A percentile compares a stretch with the other conserved stretches of the same genome.
Evolutionary conservation across 83 land plant species (phyloP).

Genomic region (Picea abies): DNA sequence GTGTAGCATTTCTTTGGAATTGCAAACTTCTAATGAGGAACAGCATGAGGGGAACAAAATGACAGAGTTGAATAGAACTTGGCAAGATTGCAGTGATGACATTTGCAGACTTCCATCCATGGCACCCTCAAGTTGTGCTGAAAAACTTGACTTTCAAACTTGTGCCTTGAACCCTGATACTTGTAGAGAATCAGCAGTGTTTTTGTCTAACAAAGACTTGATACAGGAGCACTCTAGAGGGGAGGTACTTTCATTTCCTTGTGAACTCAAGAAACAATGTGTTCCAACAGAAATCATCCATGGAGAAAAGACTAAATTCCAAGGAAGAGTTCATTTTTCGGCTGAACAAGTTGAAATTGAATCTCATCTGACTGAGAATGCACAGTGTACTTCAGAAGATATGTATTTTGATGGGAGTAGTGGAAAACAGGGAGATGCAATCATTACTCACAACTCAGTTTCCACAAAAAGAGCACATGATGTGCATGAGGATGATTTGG

Average conservation of each 20-base stretch:
- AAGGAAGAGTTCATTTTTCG: neutral
- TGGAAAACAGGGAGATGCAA: neutral
- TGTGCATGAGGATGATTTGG: neutral
- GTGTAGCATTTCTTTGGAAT: neutral
- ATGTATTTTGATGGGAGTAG: neutral
- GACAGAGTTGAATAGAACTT: neutral
- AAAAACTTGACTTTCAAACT: neutral
- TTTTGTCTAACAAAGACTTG: neutral
- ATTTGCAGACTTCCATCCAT: neutral
- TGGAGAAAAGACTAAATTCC: neutral
- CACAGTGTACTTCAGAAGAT: neutral
- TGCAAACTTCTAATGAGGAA: neutral
- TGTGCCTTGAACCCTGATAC: neutral
- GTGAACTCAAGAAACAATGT: neutral
- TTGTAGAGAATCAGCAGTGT: neutral
- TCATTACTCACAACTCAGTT: no score
- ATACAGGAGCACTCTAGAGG: neutral
- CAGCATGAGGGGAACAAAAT: neutral
- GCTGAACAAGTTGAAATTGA: neutral
- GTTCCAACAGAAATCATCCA: neutral
- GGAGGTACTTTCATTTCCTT: conserved; percentile 1
- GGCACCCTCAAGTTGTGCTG: no score
- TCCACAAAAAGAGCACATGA: neutral
- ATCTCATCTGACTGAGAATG: neutral
- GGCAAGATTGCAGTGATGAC: neutral